Evolutionary conservation across 2,329 filamentous ascomycete genomes (phyloP), one percentile per base, ranked within the genome.

Genomic region (Albophoma yamanashiensis): DNA sequence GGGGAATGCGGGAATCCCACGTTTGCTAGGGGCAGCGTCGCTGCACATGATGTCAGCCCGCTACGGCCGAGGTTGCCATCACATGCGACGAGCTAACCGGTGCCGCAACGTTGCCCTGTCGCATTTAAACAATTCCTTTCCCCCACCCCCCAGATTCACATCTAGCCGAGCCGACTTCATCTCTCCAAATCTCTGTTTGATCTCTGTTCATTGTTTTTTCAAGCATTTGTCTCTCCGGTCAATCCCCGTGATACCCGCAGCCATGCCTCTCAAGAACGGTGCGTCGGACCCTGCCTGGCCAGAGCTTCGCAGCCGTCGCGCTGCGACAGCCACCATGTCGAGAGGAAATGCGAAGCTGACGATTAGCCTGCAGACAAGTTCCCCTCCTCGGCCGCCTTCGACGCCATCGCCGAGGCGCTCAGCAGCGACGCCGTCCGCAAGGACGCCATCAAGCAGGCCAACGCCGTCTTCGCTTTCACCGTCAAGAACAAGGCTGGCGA

Each of bases 301-400:
- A 15, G 27, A 2, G 47, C 27, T 3, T 17, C 25, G 47, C 27
- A 34, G 17, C 15, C 3, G 25, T 27, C 25, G 31, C 31, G 4
- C 31, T 36, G 31, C 50, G 50, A 22, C 50, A 9, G 17, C 3
- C 20, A 14, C 5, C 1, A 9, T 11, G 3, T 36, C 17, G 2
- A 36, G 31, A 50, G 12, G 25, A 31, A 20, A 1, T 7, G 15
- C 20, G 15, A 20, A 17, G 58, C 58, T 59, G 36, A 60, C 55
- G 52, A 27, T 39, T 25, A 25, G n/a, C 39, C 6, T 22, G 3
- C 62, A 92, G 89, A 85, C 75, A 86, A 87, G 67, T 97, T 96
- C 78, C 93, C 94, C 65, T 86, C 93, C 70, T 97, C 94, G 62
- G 87, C 78, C 66, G 92, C 92, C 67, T 99, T 99, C 76, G 94